These are phyloP conservation scores for Aspergillus terreus DNA, from an alignment of 2,329 filamentous ascomycete species.

Conservation along the genomic window DNA sequence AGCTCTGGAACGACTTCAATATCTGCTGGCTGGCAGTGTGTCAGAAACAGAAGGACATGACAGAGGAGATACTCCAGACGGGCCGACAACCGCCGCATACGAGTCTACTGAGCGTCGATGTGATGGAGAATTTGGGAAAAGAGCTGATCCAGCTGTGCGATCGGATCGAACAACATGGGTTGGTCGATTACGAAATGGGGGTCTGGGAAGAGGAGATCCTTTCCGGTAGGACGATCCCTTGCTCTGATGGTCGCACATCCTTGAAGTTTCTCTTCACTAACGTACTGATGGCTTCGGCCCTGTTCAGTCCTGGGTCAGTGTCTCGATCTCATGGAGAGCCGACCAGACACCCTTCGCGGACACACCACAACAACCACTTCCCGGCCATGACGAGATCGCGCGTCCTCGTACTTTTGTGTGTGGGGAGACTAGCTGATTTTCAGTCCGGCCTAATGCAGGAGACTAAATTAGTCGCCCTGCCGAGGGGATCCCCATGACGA, in stretches of 20 bases:
- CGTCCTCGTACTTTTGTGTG: not conserved
- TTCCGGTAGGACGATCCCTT: constrained; percentile 56
- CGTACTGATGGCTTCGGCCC: not conserved
- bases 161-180: constrained; percentile 79
- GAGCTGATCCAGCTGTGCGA: constrained; percentile 82
- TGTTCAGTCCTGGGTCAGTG: constrained; percentile 50
- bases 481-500: not conserved
- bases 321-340: constrained; percentile 50
- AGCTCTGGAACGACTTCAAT: constrained; percentile 93
- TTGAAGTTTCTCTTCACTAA: not conserved
- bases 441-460: not conserved
- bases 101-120: constrained; percentile 63
- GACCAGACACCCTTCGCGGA: constrained; percentile 23
- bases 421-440: not conserved
- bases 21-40: constrained; percentile 81
- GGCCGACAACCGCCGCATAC: constrained; percentile 56
- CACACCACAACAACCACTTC: constrained; percentile 19
- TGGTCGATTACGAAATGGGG: constrained; percentile 96
- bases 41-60: constrained; percentile 77
- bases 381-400: constrained; percentile 19
- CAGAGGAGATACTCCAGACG: constrained; percentile 56
- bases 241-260: not conserved
- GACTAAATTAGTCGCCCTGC: not conserved
- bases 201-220: constrained; percentile 94
- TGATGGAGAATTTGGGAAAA: constrained; percentile 73